Evolutionary conservation across 2,329 filamentous ascomycete genomes (phyloP).

Genomic region (Aspergillus quadrilineatus): DNA sequence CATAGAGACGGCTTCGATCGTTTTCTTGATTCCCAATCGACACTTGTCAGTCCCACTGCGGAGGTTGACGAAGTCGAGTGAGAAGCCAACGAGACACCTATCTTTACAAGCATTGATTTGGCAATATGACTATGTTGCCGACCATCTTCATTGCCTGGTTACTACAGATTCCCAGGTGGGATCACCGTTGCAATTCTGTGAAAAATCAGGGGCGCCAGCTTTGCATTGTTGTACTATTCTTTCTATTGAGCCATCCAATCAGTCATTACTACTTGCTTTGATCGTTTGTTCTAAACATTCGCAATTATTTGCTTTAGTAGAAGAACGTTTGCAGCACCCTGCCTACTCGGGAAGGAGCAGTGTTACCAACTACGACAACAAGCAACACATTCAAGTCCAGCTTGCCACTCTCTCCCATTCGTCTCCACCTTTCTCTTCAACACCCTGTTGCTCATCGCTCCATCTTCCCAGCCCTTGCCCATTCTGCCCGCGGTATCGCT

Average conservation of each 20-base stretch:
- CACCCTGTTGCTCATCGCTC: neutral
- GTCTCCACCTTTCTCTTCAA: neutral
- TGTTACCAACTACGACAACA: neutral
- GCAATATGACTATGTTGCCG: conserved; percentile 3
- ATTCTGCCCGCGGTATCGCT: neutral
- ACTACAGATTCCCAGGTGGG: neutral
- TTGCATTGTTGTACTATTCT: conserved; percentile 9
- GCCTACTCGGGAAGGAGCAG: conserved; percentile 1
- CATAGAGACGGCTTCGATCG: conserved; percentile 20
- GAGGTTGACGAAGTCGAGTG: conserved; percentile 21
- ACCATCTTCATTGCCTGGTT: neutral
- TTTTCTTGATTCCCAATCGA: conserved; percentile 19
- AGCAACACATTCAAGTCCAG: neutral
- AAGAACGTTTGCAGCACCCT: neutral
- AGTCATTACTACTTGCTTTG: neutral
- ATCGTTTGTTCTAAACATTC: neutral
- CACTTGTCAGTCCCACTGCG: conserved; percentile 7
- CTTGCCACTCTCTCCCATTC: neutral
- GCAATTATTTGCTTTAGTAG: neutral
- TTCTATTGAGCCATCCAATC: conserved; percentile 4
- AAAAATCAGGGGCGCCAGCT: neutral
- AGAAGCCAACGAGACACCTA: neutral
- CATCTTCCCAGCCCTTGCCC: neutral
- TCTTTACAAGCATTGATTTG: conserved; percentile 10
- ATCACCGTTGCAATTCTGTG: neutral